phyloP scores from a whole-genome alignment of 2,329 filamentous ascomycete species.

The Cercospora berteroae region DNA sequence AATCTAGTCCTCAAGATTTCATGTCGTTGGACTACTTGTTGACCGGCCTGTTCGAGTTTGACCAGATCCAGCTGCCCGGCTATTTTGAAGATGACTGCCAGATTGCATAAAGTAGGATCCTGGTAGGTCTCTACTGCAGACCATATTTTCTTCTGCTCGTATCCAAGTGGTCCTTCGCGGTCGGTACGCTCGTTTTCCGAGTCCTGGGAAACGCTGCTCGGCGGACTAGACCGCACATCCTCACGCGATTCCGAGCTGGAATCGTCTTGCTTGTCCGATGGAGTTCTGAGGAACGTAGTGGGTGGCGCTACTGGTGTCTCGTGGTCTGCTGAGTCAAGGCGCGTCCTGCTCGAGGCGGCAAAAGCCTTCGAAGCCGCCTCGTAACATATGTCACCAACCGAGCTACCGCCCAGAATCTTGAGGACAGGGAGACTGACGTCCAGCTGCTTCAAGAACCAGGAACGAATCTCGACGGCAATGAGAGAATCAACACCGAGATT shows the following conservation, averaged over 20 bases:
- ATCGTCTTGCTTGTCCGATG: conserved; percentile 4
- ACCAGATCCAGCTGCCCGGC: conserved; percentile 10
- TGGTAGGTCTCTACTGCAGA: conserved; percentile 5
- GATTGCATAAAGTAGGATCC: conserved; percentile 9
- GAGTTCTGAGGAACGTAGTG: conserved; percentile 3
- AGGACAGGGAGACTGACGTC: conserved; percentile 13
- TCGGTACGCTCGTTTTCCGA: conserved; percentile 1
- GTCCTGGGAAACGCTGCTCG: conserved; percentile 9
- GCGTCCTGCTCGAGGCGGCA: background rate
- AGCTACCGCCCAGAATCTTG: conserved; percentile 12
- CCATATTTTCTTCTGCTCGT: conserved; percentile 6
- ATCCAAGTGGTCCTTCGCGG: conserved; percentile 11
- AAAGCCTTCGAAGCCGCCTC: conserved; percentile 8
- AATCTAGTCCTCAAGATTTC: conserved; percentile 10
- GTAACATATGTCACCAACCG: conserved; percentile 8
- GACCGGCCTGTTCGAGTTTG: conserved; percentile 12
- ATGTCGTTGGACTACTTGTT: conserved; percentile 14
- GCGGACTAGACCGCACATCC: conserved; percentile 2
- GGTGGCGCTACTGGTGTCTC: background rate
- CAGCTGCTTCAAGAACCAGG: conserved; percentile 50
- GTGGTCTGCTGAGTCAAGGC: background rate
- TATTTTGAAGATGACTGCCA: conserved; percentile 10
- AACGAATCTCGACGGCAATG: conserved; percentile 42
- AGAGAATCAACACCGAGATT: conserved; percentile 42
- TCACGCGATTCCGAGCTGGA: conserved; percentile 4